phyloP scores from a whole-genome alignment of 2,329 filamentous ascomycete genomes.

The Diplodia scrobiculata region DNA sequence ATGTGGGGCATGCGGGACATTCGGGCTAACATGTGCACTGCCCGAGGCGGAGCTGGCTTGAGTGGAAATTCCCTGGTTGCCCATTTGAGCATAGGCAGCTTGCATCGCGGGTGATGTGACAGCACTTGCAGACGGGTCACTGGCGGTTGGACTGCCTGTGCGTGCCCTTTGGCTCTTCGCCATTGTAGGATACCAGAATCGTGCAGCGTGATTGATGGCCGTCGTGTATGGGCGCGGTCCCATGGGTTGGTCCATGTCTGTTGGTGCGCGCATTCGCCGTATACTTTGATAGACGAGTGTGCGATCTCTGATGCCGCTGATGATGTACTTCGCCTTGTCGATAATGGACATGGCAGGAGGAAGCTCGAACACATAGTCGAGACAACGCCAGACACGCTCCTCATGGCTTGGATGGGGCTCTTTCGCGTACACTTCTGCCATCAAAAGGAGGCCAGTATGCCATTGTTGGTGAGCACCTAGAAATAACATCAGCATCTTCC shows the following conservation, averaged over 20 bases:
- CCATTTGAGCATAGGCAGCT: not conserved
- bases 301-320: slow-evolving; percentile 64
- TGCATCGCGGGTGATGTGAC: slow-evolving; percentile 2
- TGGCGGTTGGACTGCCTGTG: slow-evolving; percentile 1
- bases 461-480: slow-evolving; percentile 70
- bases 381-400: slow-evolving; percentile 67
- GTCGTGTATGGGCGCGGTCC: slow-evolving; percentile 24
- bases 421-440: slow-evolving; percentile 66
- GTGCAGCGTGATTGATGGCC: slow-evolving; percentile 21
- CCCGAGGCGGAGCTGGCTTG: not conserved
- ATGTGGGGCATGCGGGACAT: not conserved
- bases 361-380: slow-evolving; percentile 71
- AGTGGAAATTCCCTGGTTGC: not conserved
- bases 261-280: slow-evolving; percentile 60
- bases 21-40: slow-evolving; percentile 18
- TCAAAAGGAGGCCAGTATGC: slow-evolving; percentile 68
- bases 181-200: slow-evolving; percentile 27
- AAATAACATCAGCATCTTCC: not conserved
- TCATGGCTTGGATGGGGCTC: slow-evolving; percentile 60
- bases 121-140: slow-evolving; percentile 4
- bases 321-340: slow-evolving; percentile 62
- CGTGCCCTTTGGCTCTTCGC: slow-evolving; percentile 13
- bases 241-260: slow-evolving; percentile 42
- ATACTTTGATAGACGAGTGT: slow-evolving; percentile 62
- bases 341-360: slow-evolving; percentile 55